These are phyloP conservation scores for Abrus pulchellus DNA, from an alignment of 306 rosid genomes.

Conservation along the genomic window DNA sequence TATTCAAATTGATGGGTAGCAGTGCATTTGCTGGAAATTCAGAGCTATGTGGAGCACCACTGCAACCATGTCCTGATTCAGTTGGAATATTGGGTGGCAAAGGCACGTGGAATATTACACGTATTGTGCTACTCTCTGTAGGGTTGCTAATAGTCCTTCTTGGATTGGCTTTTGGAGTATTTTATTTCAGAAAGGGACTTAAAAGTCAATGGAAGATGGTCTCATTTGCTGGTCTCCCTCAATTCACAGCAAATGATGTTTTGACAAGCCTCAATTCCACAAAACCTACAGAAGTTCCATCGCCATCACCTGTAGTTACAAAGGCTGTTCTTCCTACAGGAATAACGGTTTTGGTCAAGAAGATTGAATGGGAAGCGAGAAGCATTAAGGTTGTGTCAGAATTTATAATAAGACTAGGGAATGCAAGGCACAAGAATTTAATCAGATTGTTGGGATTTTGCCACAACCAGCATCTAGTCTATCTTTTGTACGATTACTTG, in stretches of 20 bases:
- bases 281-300: constrained; percentile 57
- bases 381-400: constrained; percentile 58
- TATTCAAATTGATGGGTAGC: constrained; percentile 63
- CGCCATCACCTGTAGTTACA: constrained; percentile 60
- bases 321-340: constrained; percentile 93
- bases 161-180: constrained; percentile 57
- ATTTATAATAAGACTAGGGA: constrained; percentile 67
- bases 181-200: constrained; percentile 58
- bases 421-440: constrained; percentile 80
- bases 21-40: constrained; percentile 85
- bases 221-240: constrained; percentile 84
- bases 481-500: constrained; percentile 78
- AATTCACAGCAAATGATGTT: constrained; percentile 81
- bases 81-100: constrained; percentile 65
- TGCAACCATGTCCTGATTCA: constrained; percentile 71
- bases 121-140: constrained; percentile 63
- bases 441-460: constrained; percentile 76
- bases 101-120: constrained; percentile 62
- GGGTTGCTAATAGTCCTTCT: constrained; percentile 63
- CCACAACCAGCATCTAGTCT: constrained; percentile 79
- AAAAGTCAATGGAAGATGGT: constrained; percentile 87
- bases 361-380: constrained; percentile 74
- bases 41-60: constrained; percentile 88
- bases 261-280: constrained; percentile 69
- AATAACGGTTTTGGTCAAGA: constrained; percentile 82